A percentile compares a stretch with the other conserved stretches of the same genome.
phyloP scores from a whole-genome alignment of 768 basidiomycete genomes.

The Rhodotorula toruloides region DNA sequence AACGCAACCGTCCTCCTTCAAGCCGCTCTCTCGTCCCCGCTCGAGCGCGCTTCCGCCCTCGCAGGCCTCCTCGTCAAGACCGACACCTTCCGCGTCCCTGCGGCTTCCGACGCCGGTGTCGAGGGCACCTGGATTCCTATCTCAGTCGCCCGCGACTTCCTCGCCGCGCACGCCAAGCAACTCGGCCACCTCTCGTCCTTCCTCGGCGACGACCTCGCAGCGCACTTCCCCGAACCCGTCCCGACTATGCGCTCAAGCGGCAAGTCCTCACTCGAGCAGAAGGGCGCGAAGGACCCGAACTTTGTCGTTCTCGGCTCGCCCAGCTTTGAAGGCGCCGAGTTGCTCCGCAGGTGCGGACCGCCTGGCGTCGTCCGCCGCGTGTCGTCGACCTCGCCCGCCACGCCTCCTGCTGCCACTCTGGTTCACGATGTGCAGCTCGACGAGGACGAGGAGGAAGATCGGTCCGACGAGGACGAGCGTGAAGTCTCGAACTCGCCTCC shows the following conservation, averaged over 20 bases:
- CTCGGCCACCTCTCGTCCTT: conserved; percentile 18
- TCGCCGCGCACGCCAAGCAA: neutral
- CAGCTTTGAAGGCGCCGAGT: conserved; percentile 7
- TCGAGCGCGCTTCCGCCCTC: conserved; percentile 3
- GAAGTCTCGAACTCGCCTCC: too few species aligned
- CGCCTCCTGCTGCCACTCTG: too few species aligned
- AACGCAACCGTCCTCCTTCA: conserved; percentile 21
- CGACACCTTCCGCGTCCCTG: conserved; percentile 9
- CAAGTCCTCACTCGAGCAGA: neutral
- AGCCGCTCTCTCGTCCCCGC: neutral
- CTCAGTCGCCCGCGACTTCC: neutral
- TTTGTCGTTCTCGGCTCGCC: neutral
- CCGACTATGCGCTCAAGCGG: conserved; percentile 4
- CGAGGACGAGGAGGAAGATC: too few species aligned
- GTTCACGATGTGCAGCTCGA: neutral
- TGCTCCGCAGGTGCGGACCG: conserved; percentile 2
- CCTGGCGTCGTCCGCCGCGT: neutral
- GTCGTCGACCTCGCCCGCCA: neutral
- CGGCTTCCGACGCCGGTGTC: neutral
- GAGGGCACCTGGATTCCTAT: conserved; percentile 15
- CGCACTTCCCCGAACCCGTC: conserved; percentile 23
- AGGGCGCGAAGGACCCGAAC: neutral
- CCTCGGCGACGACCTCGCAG: conserved; percentile 24
- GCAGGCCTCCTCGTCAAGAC: neutral
- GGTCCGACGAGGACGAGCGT: too few species aligned